Evolutionary conservation across 192 early-diverging fungal species (phyloP).

Genomic region (Coemansia sp.): DNA sequence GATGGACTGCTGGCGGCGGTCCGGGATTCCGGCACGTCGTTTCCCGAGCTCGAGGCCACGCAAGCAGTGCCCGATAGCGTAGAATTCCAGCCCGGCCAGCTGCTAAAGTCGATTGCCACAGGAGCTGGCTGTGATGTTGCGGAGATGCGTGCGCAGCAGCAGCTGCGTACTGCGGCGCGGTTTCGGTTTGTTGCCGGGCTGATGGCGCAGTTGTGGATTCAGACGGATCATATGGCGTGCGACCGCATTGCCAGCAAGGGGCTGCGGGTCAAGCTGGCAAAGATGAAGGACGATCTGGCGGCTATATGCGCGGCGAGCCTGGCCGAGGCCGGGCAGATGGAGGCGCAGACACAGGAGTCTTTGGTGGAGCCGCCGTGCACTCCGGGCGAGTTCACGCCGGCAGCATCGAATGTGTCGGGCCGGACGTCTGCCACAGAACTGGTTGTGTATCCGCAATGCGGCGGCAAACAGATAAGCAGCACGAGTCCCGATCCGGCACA

Average conservation of each 20-base stretch:
- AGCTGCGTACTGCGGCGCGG: slow-evolving; percentile 30
- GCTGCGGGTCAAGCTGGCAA: slow-evolving; percentile 4
- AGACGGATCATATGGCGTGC: slow-evolving; percentile 5
- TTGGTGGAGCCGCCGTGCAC: not conserved
- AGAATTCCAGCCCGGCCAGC: slow-evolving; percentile 19
- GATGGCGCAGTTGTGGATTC: slow-evolving; percentile 27
- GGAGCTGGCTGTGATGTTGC: not conserved
- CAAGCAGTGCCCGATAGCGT: slow-evolving; percentile 27
- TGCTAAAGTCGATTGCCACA: slow-evolving; percentile 10
- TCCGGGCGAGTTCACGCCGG: not conserved
- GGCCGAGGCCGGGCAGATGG: slow-evolving; percentile 42
- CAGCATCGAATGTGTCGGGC: not conserved
- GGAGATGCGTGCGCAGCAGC: slow-evolving; percentile 31
- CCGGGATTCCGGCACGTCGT: slow-evolving; percentile 22
- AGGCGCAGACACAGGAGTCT: slow-evolving; percentile 21
- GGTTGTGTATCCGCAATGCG: not conserved
- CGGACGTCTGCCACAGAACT: not conserved
- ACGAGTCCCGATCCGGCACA: not conserved
- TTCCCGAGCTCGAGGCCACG: slow-evolving; percentile 44
- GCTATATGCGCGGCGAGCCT: slow-evolving; percentile 35
- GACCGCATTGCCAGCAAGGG: slow-evolving; percentile 12
- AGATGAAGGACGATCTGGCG: slow-evolving; percentile 19
- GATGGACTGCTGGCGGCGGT: slow-evolving; percentile 18
- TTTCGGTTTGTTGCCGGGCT: slow-evolving; percentile 39
- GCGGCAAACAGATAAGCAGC: not conserved